Base-by-base conservation (phyloP, 768 basidiomycete genomes). In the Amylocystis lapponica region DNA sequence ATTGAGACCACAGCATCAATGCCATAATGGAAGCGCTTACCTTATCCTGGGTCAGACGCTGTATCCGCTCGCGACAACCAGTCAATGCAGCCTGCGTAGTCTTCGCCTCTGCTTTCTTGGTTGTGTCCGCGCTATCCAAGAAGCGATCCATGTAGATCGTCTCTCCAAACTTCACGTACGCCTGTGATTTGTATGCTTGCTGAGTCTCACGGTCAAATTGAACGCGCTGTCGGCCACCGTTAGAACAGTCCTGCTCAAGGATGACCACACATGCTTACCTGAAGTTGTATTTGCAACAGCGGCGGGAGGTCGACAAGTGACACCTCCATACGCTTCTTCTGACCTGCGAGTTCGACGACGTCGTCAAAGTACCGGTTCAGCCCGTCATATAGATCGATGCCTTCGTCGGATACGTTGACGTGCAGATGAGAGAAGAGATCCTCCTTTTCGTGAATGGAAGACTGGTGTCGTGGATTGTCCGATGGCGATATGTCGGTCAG, bases 121-220 rank as follows among this genome's bases (percentile, higher is more conserved):
- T 69, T 0, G 76, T 70, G 54, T 86, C 75, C 3, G 80, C 85
- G 36, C 71, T 76, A 47, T 89, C 85, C 57, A 95, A 68, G 69
- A 94, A 99, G 12, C 96, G 83, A 62, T 96, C 93, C 78, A 98
- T 80, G 57, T 78, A 83, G 12, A 99, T 71, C 9, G 79, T 86
- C 62, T 93, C 87, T 14, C 74, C 81, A 58, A 95, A 96, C 55
- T 83, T 86, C 51, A 99, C 84, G 61, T 92, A 95, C 3, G 91
- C 92, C 57, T 99, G 95, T 5, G 89, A 92, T 63, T 99, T 99
- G 71, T 88, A 92, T 13, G 92, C 83, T 51, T 93, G 87, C 43
- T 90, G 73, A 1, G 86, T 91, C 52, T 90, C 85, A 8, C 91
- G 79, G 59, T 98, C 91, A 68, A 92, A 98, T 73, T 95, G 92